These are phyloP conservation scores for Alternaria postmessia DNA, from an alignment of 2,329 filamentous ascomycete species.

Conservation along the genomic window DNA sequence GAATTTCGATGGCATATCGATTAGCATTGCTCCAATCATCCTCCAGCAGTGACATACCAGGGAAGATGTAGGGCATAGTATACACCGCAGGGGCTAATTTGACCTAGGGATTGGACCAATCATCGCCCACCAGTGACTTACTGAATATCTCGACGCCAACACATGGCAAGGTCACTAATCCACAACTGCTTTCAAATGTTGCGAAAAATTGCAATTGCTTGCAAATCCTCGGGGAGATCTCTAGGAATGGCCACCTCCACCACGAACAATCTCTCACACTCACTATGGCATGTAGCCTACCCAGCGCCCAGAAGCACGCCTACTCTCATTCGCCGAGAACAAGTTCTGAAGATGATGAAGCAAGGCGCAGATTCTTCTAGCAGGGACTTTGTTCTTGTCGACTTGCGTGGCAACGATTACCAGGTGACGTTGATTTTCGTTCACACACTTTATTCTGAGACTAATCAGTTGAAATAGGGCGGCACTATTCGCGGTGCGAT, in stretches of 20 bases:
- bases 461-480: conserved; percentile 55
- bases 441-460: not conserved
- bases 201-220: not conserved
- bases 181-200: not conserved
- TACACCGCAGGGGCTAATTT: not conserved
- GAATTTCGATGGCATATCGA: not conserved
- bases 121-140: not conserved
- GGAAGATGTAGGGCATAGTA: not conserved
- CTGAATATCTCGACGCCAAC: not conserved
- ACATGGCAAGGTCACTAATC: not conserved
- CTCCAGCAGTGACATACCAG: not conserved
- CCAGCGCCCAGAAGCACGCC: conserved; percentile 16
- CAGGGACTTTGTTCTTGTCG: conserved; percentile 47
- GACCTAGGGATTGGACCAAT: not conserved
- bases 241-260: not conserved
- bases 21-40: not conserved
- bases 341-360: conserved; percentile 20
- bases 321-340: conserved; percentile 12
- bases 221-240: not conserved
- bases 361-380: not conserved
- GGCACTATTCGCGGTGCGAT: conserved; percentile 68
- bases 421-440: conserved; percentile 45
- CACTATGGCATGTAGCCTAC: conserved; percentile 26
- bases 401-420: conserved; percentile 64
- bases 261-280: not conserved